Evolutionary conservation across 768 basidiomycete genomes (phyloP).

Genomic region (Tephrocybe sp.): DNA sequence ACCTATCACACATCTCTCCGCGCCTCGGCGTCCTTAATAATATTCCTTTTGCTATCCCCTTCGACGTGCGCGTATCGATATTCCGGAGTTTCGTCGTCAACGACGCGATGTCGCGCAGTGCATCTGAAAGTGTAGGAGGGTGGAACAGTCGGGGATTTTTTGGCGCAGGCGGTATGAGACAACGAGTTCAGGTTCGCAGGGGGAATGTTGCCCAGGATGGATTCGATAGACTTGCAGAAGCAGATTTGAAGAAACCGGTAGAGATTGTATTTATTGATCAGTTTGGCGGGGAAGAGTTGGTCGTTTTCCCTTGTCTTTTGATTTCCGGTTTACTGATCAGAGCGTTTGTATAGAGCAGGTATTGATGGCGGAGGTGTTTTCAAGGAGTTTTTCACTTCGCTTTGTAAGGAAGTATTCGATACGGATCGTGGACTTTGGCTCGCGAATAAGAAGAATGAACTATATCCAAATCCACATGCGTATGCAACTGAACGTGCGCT

Average conservation of each 20-base stretch:
- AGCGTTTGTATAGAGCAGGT: conserved; percentile 66
- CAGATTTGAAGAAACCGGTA: conserved; percentile 77
- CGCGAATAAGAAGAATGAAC: conserved; percentile 83
- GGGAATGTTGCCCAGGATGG: conserved; percentile 85
- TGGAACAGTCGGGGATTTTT: not conserved
- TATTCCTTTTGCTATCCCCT: conserved; percentile 94
- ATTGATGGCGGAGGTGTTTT: conserved; percentile 98
- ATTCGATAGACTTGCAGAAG: conserved; percentile 77
- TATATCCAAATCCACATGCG: conserved; percentile 91
- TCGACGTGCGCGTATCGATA: conserved; percentile 85
- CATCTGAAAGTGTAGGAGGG: not conserved
- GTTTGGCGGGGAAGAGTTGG: conserved; percentile 82
- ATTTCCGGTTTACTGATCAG: no score
- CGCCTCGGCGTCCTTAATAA: conserved; percentile 90
- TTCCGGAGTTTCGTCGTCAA: conserved; percentile 81
- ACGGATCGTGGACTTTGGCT: conserved; percentile 94
- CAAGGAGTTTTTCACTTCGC: conserved; percentile 94
- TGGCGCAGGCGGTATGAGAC: conserved; percentile 15
- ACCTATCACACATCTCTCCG: conserved; percentile 74
- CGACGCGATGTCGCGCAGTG: conserved; percentile 36
- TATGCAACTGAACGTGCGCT: conserved; percentile 84
- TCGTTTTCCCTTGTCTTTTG: conserved; percentile 9
- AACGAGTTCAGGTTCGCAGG: conserved; percentile 60
- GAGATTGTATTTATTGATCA: conserved; percentile 92
- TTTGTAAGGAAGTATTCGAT: conserved; percentile 94